phyloP scores from a whole-genome alignment of 148 eudicot species.

The Vaccinium macrocarpon region DNA sequence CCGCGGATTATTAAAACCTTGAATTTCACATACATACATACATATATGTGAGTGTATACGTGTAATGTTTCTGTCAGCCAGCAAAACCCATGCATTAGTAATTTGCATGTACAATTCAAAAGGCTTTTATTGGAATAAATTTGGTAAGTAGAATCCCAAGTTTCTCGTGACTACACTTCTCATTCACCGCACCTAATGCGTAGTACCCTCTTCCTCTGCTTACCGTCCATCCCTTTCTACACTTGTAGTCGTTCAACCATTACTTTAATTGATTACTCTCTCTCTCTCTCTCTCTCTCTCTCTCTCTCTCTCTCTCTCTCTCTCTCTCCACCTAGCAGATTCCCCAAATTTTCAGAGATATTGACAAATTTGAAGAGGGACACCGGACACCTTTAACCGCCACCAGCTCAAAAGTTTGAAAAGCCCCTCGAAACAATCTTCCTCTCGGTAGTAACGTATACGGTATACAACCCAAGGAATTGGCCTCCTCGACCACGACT shows the following conservation, averaged over 20 bases:
- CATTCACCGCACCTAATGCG: constrained; percentile 7
- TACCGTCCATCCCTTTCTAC: neutral
- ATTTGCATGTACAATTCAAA: neutral
- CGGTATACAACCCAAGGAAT: neutral
- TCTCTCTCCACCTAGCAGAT: neutral
- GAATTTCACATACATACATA: no score
- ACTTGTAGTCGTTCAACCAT: constrained; percentile 3
- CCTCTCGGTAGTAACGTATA: constrained; percentile 7
- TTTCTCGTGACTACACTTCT: neutral
- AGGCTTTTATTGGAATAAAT: neutral
- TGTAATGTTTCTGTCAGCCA: neutral
- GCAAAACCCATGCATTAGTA: neutral
- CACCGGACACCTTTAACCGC: neutral
- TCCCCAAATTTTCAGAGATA: neutral
- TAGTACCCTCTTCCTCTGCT: neutral
- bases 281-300: neutral
- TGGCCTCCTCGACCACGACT: no score
- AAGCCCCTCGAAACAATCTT: neutral
- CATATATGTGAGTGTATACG: neutral
- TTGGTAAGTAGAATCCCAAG: neutral
- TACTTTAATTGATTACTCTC: neutral
- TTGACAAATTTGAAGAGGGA: neutral
- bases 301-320: neutral
- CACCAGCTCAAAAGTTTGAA: neutral
- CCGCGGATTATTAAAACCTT: no score